Evolutionary conservation across 2,329 filamentous ascomycete species (phyloP), one percentile per base, ranked within the genome.

Genomic region (Keithomyces neogunnii): DNA sequence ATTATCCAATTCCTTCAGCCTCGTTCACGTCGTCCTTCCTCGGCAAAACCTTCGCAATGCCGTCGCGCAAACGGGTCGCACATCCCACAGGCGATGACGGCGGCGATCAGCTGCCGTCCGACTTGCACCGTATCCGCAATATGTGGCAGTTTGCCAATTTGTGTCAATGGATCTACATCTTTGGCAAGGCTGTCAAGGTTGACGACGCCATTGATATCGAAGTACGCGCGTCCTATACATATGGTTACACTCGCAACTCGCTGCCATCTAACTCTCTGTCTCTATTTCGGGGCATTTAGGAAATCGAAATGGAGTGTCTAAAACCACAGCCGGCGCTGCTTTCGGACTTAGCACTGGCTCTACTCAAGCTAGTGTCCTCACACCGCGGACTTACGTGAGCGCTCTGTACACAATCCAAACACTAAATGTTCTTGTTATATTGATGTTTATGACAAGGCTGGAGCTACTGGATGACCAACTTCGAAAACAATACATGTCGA

Each of bases 61-160:
- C 55, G 28, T 54, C 53, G 28, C 51, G 50, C 26, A 57, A 52
- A 47, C 32, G 39, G 36, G 40, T 49, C 40, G 10, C 36, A 43
- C 33, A 51, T 42, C 45, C 45, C 26, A 33, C 39, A n/a, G 50
- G 50, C 19, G 50, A 33, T 28, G 31, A 42, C 28, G 45, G 6
- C 13, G 29, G 3, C 8, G 31, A 35, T 47, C 40, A 31, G 28
- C 33, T 33, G 31, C 26, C 45, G 11, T 43, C 45, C 3, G 60
- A 82, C 50, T 74, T 95, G 31, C 73, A 82, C 53, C 83, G 77
- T 57, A 79, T 97, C 59, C 83, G 92, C 56, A 93, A 88, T 65
- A 90, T 88, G 78, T 97, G 92, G 91, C 88, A 96, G 68, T 96
- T 97, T 69, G 89, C 92, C 55, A 92, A 90, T 63, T 73, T 97